Evolutionary conservation across 1,284 basidiomycete genomes (phyloP).

Genomic region (Moniliella sp.): DNA sequence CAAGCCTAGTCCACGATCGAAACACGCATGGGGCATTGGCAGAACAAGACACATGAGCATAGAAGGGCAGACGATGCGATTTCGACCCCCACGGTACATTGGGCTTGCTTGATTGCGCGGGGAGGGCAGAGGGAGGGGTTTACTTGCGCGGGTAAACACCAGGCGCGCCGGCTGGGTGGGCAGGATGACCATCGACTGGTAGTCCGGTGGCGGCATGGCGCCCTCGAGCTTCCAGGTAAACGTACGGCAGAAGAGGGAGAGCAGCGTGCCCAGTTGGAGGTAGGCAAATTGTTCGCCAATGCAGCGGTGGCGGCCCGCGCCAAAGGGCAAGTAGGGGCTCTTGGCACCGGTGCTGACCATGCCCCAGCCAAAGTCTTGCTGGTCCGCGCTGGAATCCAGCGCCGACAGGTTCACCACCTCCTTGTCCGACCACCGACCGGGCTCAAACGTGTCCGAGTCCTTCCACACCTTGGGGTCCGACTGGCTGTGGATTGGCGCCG

Average conservation of each 20-base stretch:
- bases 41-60: no score
- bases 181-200: constrained; percentile 54
- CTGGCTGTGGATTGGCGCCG: constrained; percentile 69
- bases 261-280: constrained; percentile 66
- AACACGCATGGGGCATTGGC: no score
- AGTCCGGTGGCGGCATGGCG: constrained; percentile 60
- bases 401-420: constrained; percentile 44
- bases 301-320: constrained; percentile 68
- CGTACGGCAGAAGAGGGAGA: constrained; percentile 56
- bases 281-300: constrained; percentile 96
- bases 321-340: constrained; percentile 67
- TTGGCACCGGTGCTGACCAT: constrained; percentile 39
- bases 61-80: no score
- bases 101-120: no score
- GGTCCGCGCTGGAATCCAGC: constrained; percentile 53
- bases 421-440: constrained; percentile 51
- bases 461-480: constrained; percentile 66
- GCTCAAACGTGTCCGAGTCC: constrained; percentile 45
- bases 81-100: no score
- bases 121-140: no score
- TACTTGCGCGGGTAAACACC: not conserved
- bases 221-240: constrained; percentile 50
- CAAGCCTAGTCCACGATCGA: no score
- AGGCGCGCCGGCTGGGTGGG: constrained; percentile 35
- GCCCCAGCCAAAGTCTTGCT: constrained; percentile 87